Evolutionary conservation across 352 stramenopile species (phyloP), one percentile per base, ranked within the genome.

Genomic region (Pythium biforme): DNA sequence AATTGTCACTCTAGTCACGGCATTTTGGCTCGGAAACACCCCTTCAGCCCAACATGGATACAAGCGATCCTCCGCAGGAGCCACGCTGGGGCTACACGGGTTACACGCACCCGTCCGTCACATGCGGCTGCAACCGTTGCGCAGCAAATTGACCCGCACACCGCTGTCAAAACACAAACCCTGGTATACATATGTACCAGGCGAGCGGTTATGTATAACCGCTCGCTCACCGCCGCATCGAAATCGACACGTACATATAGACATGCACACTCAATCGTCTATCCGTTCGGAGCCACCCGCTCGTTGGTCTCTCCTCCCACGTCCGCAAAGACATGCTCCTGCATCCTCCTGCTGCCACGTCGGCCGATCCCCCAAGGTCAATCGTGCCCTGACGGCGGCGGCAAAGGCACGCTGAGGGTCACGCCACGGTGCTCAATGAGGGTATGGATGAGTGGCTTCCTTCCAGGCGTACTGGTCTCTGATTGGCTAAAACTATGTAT

Each of bases 251-350:
- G 37, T 8, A 40, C 40, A 34, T 19, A 64, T 39, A 64, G 56
- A 64, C 56, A 64, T 43, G 57, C 57, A 51, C 20, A 20, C 34
- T 22, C 31, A 33, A 25, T 22, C 31, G 26, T 43, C 39, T 15
- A 26, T 59, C 10, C 31, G 34, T 17, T 17, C 34, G 34, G 6
- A 33, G 29, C 29, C 25, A 14, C 31, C 19, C 39, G 5, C 12
- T 5, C 11, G 14, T 29, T 15, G 4, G 7, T 43, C 54, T 53
- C 22, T n/a, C n/a, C n/a, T n/a, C n/a, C 51, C 25, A 4, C 22
- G 27, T 65, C 50, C 2, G 58, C 58, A 65, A 55, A 65, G 58
- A 65, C 58, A 65, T 57, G 58, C 22, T 48, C 47, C 29, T n/a
- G 9, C 25, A 37, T 4, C 56, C 26, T 20, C 6, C 8, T 19